Evolutionary conservation across 768 basidiomycete species (phyloP).

Genomic region (Leucocoprinus birnbaumii): DNA sequence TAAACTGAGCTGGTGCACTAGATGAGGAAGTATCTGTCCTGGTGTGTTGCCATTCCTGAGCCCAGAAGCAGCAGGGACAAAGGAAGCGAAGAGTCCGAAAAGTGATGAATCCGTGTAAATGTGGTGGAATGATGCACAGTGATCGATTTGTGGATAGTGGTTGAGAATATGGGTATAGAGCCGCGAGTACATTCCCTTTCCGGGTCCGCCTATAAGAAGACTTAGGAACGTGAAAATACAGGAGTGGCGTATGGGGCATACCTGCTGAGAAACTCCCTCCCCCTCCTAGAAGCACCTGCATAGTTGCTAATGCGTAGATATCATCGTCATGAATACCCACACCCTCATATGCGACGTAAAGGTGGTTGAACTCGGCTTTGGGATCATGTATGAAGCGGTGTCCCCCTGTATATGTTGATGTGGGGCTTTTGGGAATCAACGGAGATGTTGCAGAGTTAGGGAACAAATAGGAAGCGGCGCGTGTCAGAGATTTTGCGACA

Average conservation of each 20-base stretch:
- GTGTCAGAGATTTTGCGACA: conserved; percentile 64
- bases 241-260: conserved; percentile 22
- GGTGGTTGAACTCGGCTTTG: conserved; percentile 79
- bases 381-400: conserved; percentile 63
- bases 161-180: conserved; percentile 96
- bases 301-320: conserved; percentile 88
- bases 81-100: conserved; percentile 88
- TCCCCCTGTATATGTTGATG: conserved; percentile 81
- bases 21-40: conserved; percentile 73
- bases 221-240: neutral
- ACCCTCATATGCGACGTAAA: conserved; percentile 92
- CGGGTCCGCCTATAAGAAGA: conserved; percentile 71
- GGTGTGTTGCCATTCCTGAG: conserved; percentile 60
- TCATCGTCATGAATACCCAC: conserved; percentile 88
- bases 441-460: conserved; percentile 31
- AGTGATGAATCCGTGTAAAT: conserved; percentile 93
- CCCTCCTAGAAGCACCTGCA: conserved; percentile 93
- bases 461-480: conserved; percentile 77
- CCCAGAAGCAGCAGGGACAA: conserved; percentile 62
- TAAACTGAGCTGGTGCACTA: conserved; percentile 84
- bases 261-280: conserved; percentile 96
- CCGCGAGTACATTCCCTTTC: conserved; percentile 99
- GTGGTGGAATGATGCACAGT: conserved; percentile 96
- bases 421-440: conserved; percentile 32
- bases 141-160: conserved; percentile 89